These are phyloP conservation scores for Macadamia tetraphylla DNA, from an alignment of 164 flowering plant species.

Conservation along the genomic window DNA sequence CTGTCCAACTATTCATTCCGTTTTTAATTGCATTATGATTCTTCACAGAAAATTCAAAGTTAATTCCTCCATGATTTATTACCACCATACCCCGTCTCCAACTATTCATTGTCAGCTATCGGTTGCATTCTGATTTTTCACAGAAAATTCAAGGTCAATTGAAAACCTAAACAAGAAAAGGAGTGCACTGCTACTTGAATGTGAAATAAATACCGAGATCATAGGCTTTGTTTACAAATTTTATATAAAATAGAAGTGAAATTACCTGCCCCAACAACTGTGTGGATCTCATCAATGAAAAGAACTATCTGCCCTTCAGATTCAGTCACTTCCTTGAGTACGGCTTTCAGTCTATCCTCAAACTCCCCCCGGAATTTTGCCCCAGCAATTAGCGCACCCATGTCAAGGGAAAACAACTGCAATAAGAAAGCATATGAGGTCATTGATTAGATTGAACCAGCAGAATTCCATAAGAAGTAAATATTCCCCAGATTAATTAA, in stretches of 20 bases:
- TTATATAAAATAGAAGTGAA: background rate
- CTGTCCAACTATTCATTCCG: too few species aligned
- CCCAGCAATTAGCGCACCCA: slow-evolving; percentile 98
- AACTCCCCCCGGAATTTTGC: slow-evolving; percentile 98
- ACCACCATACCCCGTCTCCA: too few species aligned
- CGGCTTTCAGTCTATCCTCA: slow-evolving; percentile 96
- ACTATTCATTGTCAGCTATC: too few species aligned
- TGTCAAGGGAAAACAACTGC: slow-evolving; percentile 98
- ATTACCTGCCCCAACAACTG: slow-evolving; percentile 96
- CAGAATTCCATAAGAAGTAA: background rate
- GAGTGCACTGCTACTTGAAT: too few species aligned
- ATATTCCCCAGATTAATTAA: background rate
- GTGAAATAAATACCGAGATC: background rate
- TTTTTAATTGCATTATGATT: too few species aligned
- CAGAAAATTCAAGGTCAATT: too few species aligned
- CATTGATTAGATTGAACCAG: background rate
- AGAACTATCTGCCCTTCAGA: slow-evolving; percentile 89
- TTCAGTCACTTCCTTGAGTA: slow-evolving; percentile 89
- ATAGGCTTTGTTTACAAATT: background rate
- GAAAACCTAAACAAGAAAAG: too few species aligned
- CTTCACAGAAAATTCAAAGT: too few species aligned
- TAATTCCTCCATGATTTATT: too few species aligned
- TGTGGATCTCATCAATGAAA: slow-evolving; percentile 98
- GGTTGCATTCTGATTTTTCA: too few species aligned
- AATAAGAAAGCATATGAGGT: slow-evolving; percentile 4